A percentile compares a stretch with the other conserved stretches of the same genome.
These are phyloP conservation scores for Pachysolen tannophilus DNA, from an alignment of 805 yeast species.

Conservation along the genomic window DNA sequence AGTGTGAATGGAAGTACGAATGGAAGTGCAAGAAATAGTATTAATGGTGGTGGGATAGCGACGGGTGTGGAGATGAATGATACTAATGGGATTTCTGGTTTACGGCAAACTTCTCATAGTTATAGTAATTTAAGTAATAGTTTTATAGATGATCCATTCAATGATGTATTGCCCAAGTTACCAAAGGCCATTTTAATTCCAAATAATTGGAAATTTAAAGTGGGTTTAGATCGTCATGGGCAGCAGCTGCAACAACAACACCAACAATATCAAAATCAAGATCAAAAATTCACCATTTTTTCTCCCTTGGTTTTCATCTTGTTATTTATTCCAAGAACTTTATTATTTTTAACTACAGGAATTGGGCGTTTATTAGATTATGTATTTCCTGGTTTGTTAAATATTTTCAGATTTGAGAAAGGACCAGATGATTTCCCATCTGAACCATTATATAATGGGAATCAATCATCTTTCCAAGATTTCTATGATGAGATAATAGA, in stretches of 20 bases:
- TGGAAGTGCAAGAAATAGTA: neutral
- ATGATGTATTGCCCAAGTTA: conserved; percentile 22
- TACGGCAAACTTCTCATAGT: conserved; percentile 6
- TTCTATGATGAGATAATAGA: conserved; percentile 9
- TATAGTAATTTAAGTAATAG: too few species aligned
- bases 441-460: conserved; percentile 16
- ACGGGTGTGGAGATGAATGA: conserved; percentile 1
- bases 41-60: too few species aligned
- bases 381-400: conserved; percentile 25
- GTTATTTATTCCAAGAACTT: conserved; percentile 45
- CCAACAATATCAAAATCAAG: neutral
- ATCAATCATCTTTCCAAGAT: conserved; percentile 13
- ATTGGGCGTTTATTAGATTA: conserved; percentile 24
- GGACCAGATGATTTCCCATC: conserved; percentile 24
- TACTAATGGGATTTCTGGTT: neutral
- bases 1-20: neutral
- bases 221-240: conserved; percentile 17
- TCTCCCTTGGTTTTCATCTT: conserved; percentile 41
- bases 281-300: too few species aligned
- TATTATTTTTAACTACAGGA: conserved; percentile 34
- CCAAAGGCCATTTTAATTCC: conserved; percentile 28
- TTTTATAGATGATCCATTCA: conserved; percentile 11
- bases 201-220: conserved; percentile 27
- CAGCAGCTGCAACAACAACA: neutral
- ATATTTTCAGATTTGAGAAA: conserved; percentile 18